Percentiles rank a stretch among this genome's conserved stretches.
phyloP scores from a whole-genome alignment of 805 yeast genomes.

The Clavispora carvajalis region DNA sequence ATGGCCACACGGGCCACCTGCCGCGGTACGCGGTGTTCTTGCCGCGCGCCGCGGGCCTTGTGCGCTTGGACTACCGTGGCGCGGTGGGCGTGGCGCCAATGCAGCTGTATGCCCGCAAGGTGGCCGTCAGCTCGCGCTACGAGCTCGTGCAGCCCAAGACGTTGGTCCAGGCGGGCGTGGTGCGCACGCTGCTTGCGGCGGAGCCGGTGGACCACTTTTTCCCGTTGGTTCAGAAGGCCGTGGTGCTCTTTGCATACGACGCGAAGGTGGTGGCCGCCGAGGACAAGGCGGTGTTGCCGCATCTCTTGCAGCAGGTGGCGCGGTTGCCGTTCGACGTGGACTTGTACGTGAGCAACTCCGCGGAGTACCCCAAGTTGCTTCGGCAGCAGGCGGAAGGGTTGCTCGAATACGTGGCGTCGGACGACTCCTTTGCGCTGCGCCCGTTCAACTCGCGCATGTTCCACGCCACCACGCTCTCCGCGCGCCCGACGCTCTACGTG shows the following conservation, averaged over 20 bases:
- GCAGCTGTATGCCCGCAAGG: conserved; percentile 43
- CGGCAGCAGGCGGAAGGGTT: conserved; percentile 37
- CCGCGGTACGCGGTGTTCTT: conserved; percentile 51
- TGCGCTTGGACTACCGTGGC: conserved; percentile 43
- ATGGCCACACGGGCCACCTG: conserved; percentile 6
- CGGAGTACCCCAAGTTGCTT: conserved; percentile 32
- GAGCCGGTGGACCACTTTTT: conserved; percentile 28
- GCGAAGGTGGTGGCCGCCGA: conserved; percentile 48
- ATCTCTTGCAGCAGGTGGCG: conserved; percentile 56
- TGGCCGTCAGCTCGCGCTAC: conserved; percentile 42
- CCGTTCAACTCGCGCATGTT: conserved; percentile 42
- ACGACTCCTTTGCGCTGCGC: conserved; percentile 23
- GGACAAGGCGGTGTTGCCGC: conserved; percentile 57
- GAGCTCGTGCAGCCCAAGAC: conserved; percentile 26
- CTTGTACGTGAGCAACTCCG: conserved; percentile 49
- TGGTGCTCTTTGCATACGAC: conserved; percentile 52
- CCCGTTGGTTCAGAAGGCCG: conserved; percentile 39
- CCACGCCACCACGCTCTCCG: conserved; percentile 47
- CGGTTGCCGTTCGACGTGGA: conserved; percentile 50
- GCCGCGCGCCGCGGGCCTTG: conserved; percentile 44
- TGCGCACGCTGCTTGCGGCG: conserved; percentile 22
- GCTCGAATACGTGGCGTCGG: conserved; percentile 41
- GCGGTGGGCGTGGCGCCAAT: conserved; percentile 26
- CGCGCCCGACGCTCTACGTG: conserved; percentile 57
- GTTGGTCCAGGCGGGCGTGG: conserved; percentile 26